Base-by-base conservation (phyloP, 1,284 basidiomycete species). In the Ustilago xerochloae region DNA sequence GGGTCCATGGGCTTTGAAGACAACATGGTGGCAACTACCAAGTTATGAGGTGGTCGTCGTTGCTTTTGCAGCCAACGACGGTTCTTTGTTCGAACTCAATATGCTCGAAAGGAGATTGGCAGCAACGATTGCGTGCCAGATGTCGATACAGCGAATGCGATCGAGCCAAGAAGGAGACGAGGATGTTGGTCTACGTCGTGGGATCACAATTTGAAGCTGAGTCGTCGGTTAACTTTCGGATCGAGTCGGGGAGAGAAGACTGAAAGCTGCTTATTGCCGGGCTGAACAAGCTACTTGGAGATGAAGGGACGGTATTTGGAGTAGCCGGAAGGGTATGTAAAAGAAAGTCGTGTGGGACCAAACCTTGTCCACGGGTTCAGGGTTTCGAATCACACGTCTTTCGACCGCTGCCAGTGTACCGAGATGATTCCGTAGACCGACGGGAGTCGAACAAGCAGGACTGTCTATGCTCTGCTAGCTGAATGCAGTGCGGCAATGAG, bases 1-100 rank as follows among this genome's bases (percentile, higher is more conserved):
- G 64, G 64, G 18, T 71, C 61, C 72, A 77, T 77, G n/a, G 75
- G 77, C 48, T 64, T 69, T 35, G 75, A 61, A 20, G 77, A 77
- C n/a, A 78, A 46, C 77, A 78, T 78, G 35, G 32, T 57, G 41
- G 26, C 29, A 12, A 20, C n/a, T 5, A 12, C n/a, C 13, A 13
- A 29, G 26, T 7, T 28, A 30, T 43, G 51, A 16, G 8, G 33
- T n/a, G 33, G 28, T 47, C 36, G 46, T 38, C 46, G 46, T 39
- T 35, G 28, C 43, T 50, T 36, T 28, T 22, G 38, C 46, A 43
- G 52, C 59, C 33, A 47, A 53, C 24, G 22, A 45, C 29, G 51
- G 24, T 9, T 24, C 8, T 26, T 6, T 24, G 26, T 20, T 20
- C 28, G 8, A 18, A 30, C 28, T 48, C 46, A 32, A 48, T 48